Conservation (phyloP, 1,284 basidiomycete genomes). For the Tetrapyrgos nigripes region DNA sequence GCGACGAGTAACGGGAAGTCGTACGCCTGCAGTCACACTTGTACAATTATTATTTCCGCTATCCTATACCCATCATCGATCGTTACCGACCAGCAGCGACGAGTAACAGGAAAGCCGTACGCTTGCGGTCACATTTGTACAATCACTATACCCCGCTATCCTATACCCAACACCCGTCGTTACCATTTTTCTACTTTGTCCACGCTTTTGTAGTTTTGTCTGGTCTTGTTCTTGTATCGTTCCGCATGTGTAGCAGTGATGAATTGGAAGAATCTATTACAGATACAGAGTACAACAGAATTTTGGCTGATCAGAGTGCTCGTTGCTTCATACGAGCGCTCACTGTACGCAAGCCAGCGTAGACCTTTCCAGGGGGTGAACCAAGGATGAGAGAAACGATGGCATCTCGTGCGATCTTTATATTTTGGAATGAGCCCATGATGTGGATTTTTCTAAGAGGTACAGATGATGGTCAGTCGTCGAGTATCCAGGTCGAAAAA, state of each 20-base stretch:
- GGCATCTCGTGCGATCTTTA: constrained; percentile 96
- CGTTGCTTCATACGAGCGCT: constrained; percentile 94
- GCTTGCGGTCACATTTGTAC: no score
- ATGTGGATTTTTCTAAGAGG: constrained; percentile 87
- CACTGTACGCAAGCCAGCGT: constrained; percentile 89
- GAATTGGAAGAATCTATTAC: not conserved
- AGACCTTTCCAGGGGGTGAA: constrained; percentile 96
- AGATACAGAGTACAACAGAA: no score
- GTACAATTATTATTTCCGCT: constrained; percentile 22
- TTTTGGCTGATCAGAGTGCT: constrained; percentile 52
- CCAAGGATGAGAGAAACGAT: constrained; percentile 96
- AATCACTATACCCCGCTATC: not conserved
- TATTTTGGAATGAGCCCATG: constrained; percentile 94
- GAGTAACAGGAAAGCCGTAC: no score
- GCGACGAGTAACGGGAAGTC: no score
- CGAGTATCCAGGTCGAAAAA: constrained; percentile 5
- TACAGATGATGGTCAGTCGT: constrained; percentile 13
- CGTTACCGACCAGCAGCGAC: no score
- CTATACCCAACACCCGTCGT: constrained; percentile 9
- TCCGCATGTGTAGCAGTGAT: not conserved
- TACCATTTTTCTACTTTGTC: not conserved
- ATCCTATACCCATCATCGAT: constrained; percentile 12
- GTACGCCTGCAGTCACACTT: no score
- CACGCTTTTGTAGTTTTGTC: not conserved
- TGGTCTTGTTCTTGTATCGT: not conserved